These are phyloP conservation scores for Pseudodiploospora longispora DNA, from an alignment of 2,329 filamentous ascomycete genomes.

Conservation along the genomic window DNA sequence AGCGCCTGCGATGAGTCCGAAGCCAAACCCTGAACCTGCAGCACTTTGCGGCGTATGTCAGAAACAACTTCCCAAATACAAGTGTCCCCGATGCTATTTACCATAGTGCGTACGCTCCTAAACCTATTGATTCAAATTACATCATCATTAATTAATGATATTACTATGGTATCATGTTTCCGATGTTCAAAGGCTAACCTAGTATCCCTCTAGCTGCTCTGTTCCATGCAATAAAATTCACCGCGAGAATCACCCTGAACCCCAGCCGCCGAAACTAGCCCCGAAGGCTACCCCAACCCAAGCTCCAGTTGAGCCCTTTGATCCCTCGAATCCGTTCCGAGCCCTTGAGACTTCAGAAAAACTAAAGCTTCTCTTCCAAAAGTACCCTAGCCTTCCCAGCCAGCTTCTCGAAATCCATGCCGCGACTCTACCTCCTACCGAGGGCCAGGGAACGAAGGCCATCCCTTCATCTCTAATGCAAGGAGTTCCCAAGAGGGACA, in stretches of 20 bases:
- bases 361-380: slow-evolving; percentile 41
- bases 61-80: slow-evolving; percentile 48
- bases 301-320: slow-evolving; percentile 8
- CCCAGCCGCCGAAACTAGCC: slow-evolving; percentile 11
- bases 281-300: neutral
- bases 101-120: slow-evolving; percentile 44
- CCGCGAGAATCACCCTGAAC: slow-evolving; percentile 36
- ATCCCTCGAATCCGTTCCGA: slow-evolving; percentile 37
- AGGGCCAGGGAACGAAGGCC: slow-evolving; percentile 17
- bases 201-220: slow-evolving; percentile 41
- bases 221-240: slow-evolving; percentile 48
- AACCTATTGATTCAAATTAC: neutral
- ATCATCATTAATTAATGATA: neutral
- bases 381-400: slow-evolving; percentile 41
- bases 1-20: neutral
- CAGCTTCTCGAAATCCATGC: slow-evolving; percentile 42
- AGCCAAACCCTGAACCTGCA: neutral
- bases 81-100: slow-evolving; percentile 50
- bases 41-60: slow-evolving; percentile 45
- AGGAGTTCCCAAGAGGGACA: slow-evolving; percentile 27
- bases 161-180: slow-evolving; percentile 1
- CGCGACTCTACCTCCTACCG: slow-evolving; percentile 39
- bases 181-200: slow-evolving; percentile 1
- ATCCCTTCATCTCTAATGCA: slow-evolving; percentile 26
- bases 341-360: slow-evolving; percentile 43